Percentiles rank a stretch among this genome's conserved stretches.
Evolutionary conservation across 495 filamentous ascomycete genomes (phyloP).

Genomic region (Penicillium paradoxum): DNA sequence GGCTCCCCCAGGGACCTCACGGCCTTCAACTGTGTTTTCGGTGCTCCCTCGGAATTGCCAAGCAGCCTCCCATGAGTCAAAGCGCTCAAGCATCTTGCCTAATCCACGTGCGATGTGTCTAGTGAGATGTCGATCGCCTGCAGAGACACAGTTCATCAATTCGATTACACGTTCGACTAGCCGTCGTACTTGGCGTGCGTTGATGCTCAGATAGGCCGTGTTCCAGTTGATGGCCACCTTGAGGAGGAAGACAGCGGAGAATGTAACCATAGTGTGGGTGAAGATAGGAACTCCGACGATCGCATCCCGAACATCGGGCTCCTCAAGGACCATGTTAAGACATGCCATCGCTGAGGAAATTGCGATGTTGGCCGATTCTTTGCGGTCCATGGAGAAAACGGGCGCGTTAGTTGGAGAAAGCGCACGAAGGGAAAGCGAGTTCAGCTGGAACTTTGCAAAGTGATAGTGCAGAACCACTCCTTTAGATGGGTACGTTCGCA

Average conservation of each 20-base stretch:
- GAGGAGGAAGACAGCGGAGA: conserved; percentile 52
- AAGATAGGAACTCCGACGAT: conserved; percentile 57
- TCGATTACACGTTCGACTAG: conserved; percentile 48
- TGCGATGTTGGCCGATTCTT: conserved; percentile 51
- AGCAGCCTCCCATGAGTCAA: conserved; percentile 41
- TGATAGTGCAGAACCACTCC: conserved; percentile 57
- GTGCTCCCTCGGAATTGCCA: conserved; percentile 25
- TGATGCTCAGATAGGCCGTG: conserved; percentile 43
- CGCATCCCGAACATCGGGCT: conserved; percentile 52
- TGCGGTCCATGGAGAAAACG: conserved; percentile 50
- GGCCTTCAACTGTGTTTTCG: conserved; percentile 8
- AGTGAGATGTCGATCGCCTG: conserved; percentile 50
- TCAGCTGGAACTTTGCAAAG: conserved; percentile 57
- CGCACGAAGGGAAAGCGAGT: conserved; percentile 53
- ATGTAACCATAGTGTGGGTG: conserved; percentile 61
- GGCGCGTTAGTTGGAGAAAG: conserved; percentile 46
- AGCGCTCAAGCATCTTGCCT: conserved; percentile 49
- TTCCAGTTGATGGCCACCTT: conserved; percentile 55
- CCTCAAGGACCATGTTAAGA: conserved; percentile 51
- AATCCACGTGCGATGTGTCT: conserved; percentile 50
- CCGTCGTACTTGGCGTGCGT: conserved; percentile 41
- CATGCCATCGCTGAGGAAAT: conserved; percentile 54
- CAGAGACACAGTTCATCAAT: conserved; percentile 48
- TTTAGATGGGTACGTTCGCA: conserved; percentile 54
- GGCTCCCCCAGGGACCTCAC: conserved; percentile 38